Evolutionary conservation across 805 yeast genomes (phyloP), one percentile per base, ranked within the genome.

Genomic region (Kazachstania psychrophila): DNA sequence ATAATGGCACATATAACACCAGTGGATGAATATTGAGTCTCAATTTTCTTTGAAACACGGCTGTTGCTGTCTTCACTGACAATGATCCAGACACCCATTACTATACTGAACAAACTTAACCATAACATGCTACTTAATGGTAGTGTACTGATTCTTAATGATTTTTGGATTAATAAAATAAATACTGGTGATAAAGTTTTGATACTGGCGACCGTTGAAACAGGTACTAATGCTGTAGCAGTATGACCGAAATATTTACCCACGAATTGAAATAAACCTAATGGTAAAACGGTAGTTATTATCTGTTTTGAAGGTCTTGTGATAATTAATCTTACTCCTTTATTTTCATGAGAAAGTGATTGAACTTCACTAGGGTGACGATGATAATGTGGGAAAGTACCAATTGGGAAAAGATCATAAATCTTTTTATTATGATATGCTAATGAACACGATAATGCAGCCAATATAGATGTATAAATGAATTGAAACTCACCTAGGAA

Each of bases 1-100:
- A 75, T 41, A 8, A 79, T 60, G 10, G 95, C 89, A 51, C 71
- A 79, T 2, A 71, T 22, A n/a, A 84, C 60, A 5, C 96, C 95
- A 65, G 53, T 17, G 2, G 51, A 39, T 4, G 55, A 50, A 31
- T 37, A 44, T 7, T 38, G 45, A 23, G 37, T 25, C 18, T 33
- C 23, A 23, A 24, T 33, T 10, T 13, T 17, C 4, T 19, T 31
- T 10, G 27, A 23, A 5, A 13, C 18, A n/a, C 25, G 12, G 26
- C 31, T 30, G 19, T 40, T 43, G 16, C 38, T 40, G 35, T 52
- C 57, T 26, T 49, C 49, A 13, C 37, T 40, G 5, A 56, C 58
- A 37, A 57, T 56, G 2, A 54, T 45, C 53, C 56, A 51, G 19
- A 57, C 62, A 8, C 62, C 61, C 9, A 42, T 4, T 11, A 55